Percentiles rank a stretch among this genome's conserved stretches.
These are phyloP conservation scores for Entomortierella lignicola DNA, from an alignment of 192 early-diverging fungal species.

Conservation along the genomic window DNA sequence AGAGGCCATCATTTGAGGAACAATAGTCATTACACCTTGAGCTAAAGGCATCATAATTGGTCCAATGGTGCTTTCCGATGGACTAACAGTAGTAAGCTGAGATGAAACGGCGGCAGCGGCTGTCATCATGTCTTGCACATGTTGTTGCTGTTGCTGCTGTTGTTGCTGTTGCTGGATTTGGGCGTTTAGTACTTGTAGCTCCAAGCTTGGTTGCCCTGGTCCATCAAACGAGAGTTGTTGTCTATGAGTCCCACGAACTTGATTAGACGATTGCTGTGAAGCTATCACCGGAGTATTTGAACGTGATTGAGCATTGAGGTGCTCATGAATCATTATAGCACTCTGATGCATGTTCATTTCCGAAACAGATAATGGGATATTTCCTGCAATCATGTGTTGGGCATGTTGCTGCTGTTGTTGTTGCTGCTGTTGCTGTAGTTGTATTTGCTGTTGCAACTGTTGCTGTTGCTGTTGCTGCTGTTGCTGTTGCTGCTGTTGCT, in stretches of 20 bases:
- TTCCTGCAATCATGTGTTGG: slow-evolving; percentile 16
- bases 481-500: slow-evolving; percentile 32
- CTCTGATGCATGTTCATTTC: slow-evolving; percentile 27
- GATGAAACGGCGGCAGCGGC: slow-evolving; percentile 26
- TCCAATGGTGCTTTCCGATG: slow-evolving; percentile 17
- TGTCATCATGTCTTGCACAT: slow-evolving; percentile 26
- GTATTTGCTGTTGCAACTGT: slow-evolving; percentile 18
- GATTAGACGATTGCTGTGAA: slow-evolving; percentile 19
- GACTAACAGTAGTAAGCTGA: slow-evolving; percentile 33
- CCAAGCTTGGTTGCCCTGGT: slow-evolving; percentile 16
- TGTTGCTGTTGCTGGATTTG: slow-evolving; percentile 28
- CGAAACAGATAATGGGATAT: slow-evolving; percentile 6
- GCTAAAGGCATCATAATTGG: slow-evolving; percentile 27
- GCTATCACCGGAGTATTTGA: slow-evolving; percentile 45
- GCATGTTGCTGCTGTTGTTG: slow-evolving; percentile 22
- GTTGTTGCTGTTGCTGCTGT: slow-evolving; percentile 34
- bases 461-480: slow-evolving; percentile 21
- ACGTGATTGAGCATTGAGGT: slow-evolving; percentile 40
- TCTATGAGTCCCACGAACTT: slow-evolving; percentile 24
- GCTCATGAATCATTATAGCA: slow-evolving; percentile 43
- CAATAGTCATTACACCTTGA: slow-evolving; percentile 22
- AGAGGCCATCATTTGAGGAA: slow-evolving; percentile 16
- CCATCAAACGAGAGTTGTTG: slow-evolving; percentile 42
- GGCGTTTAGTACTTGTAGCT: slow-evolving; percentile 23
- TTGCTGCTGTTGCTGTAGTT: slow-evolving; percentile 17